phyloP scores from a whole-genome alignment of 148 eudicot genomes.

The Rhododendron kiyosumense region DNA sequence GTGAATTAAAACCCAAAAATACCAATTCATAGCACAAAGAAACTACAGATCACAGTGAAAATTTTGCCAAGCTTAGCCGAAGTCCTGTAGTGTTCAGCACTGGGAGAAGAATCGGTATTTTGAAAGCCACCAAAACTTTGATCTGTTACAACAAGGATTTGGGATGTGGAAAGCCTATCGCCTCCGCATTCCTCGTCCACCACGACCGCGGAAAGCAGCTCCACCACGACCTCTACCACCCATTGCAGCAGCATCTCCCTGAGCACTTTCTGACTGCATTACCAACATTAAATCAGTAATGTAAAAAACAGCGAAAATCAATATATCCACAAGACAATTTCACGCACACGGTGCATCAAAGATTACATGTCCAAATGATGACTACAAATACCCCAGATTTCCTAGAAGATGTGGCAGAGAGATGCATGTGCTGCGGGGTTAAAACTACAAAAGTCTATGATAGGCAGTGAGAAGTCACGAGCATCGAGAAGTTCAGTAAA shows the following conservation, averaged over 20 bases:
- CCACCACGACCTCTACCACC: conserved; percentile 91
- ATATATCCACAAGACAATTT: background rate
- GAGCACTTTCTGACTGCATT: conserved; percentile 98
- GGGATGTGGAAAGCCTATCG: conserved; percentile 34
- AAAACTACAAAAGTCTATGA: background rate
- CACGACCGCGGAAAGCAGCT: conserved; percentile 59
- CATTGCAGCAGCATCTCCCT: conserved; percentile 96
- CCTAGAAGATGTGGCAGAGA: background rate
- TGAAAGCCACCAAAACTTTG: background rate
- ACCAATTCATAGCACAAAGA: background rate
- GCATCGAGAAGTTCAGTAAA: background rate
- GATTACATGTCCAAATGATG: background rate
- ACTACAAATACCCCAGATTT: background rate
- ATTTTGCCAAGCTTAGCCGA: background rate
- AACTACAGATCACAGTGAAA: background rate
- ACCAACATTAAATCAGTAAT: background rate
- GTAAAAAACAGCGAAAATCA: background rate
- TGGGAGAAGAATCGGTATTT: background rate
- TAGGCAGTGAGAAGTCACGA: background rate
- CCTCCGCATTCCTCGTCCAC: conserved; percentile 96
- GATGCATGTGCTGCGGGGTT: background rate
- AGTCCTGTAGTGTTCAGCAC: background rate
- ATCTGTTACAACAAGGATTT: background rate
- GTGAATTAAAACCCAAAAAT: background rate
- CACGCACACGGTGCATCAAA: background rate